Conservation (phyloP, 225 moss, liverwort and hornwort genomes). For the Thuidium tamariscinum region DNA sequence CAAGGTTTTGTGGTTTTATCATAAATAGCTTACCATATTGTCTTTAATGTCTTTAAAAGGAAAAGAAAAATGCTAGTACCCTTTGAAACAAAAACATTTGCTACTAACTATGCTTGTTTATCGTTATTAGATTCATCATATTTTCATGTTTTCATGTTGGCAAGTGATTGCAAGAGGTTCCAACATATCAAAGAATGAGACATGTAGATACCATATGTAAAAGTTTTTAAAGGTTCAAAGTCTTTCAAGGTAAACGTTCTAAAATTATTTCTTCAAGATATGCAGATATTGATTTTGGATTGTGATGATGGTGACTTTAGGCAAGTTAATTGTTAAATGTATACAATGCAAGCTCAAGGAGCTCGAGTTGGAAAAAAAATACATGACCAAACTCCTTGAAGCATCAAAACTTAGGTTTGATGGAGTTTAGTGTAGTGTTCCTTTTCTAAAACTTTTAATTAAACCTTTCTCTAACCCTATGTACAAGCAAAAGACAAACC, state of each 20-base stretch:
- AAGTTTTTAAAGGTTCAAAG: not conserved
- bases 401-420: no score
- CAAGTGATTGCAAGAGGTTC: not conserved
- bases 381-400: no score
- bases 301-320: no score
- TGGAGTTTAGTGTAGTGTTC: no score
- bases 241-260: not conserved
- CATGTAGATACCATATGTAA: not conserved
- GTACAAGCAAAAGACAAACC: no score
- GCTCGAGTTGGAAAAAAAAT: no score
- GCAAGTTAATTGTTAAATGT: no score
- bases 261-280: not conserved
- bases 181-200: fast-evolving
- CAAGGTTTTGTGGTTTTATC: not conserved
- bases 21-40: fast-evolving
- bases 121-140: fast-evolving
- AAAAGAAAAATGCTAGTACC: fast-evolving
- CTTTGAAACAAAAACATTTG: fast-evolving
- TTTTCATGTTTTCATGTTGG: not conserved
- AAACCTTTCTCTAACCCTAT: no score
- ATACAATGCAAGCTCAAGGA: no score
- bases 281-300: no score
- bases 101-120: fast-evolving
- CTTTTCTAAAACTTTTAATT: no score
- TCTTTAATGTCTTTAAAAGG: fast-evolving